Evolutionary conservation across 202 grass and related monocot genomes (phyloP), one percentile per base, ranked within the genome.

Genomic region (Schoenoplectus tabernaemontani): DNA sequence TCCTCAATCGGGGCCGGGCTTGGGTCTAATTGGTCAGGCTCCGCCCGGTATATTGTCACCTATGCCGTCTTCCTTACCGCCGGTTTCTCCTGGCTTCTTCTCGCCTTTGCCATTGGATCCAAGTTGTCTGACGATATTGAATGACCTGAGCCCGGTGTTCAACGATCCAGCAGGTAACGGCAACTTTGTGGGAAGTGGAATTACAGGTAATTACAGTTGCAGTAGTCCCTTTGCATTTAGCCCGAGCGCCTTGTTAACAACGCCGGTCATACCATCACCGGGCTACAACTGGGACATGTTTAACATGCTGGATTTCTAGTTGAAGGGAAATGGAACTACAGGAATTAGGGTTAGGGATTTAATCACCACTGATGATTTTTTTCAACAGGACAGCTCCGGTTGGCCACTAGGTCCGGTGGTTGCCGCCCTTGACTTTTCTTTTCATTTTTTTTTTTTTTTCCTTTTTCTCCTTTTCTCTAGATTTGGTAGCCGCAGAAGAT

Each of bases 91-190:
- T 0, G 84, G 79, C 4, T 64, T 87, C 32, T 99, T 99, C 90
- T 93, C 90, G 17, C 92, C 96, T 17, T 76, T 82, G 13, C 75
- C 86, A 0, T 95, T 92, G 51, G 96, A 99, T 73, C 26, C 85
- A 4, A 87, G 51, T 78, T 43, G 58, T 74, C 30, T 96, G 58
- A 87, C 82, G 76, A 92, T 89, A 83, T 82, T 98, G 39, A 84
- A 92, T 69, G 90, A 96, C 37, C 83, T 91, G 33, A 99, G 86
- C 87, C 96, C 96, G 0, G 83, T 90, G 70, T 82, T 99, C 24
- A 32, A 67, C 10, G 13, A 5, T 28, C 17, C 37, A 1, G 15
- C 13, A 33, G 69, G 62, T 24, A 50, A 16, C 54, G 15, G 57
- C 61, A 48, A 83, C 17, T 77, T 28, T 57, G 39, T 17, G 4